Percentiles rank a stretch among this genome's conserved stretches.
These are phyloP conservation scores for Rubroboletus pulcherrimus DNA, from an alignment of 768 basidiomycete species.

Conservation along the genomic window DNA sequence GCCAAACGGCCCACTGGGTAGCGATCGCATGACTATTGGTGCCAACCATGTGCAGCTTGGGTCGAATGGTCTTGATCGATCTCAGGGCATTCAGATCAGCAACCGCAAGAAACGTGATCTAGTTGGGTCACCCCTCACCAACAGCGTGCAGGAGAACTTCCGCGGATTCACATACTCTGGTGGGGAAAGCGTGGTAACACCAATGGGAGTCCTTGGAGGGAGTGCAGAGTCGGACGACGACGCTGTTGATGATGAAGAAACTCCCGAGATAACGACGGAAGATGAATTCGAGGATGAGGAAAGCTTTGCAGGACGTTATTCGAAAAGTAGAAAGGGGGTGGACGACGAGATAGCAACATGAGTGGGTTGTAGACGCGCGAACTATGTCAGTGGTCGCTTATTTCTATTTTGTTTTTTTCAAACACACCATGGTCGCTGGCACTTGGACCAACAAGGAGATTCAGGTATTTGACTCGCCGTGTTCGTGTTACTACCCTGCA, in stretches of 20 bases:
- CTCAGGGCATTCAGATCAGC: slow-evolving; percentile 49
- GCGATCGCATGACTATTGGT: slow-evolving; percentile 37
- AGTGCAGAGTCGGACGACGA: slow-evolving; percentile 33
- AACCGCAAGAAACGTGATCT: slow-evolving; percentile 43
- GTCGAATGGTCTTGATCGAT: slow-evolving; percentile 14
- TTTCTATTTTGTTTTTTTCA: slow-evolving; percentile 1
- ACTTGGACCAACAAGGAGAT: slow-evolving; percentile 22
- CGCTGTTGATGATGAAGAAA: slow-evolving; percentile 50
- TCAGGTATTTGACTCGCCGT: slow-evolving; percentile 13
- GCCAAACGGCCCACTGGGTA: slow-evolving; percentile 77
- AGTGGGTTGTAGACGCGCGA: slow-evolving; percentile 13
- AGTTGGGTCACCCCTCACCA: slow-evolving; percentile 73
- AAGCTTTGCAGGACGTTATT: slow-evolving; percentile 67
- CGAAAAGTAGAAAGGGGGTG: slow-evolving; percentile 48
- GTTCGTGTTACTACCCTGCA: slow-evolving; percentile 6
- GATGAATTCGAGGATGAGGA: slow-evolving; percentile 72
- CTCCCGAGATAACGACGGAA: slow-evolving; percentile 53
- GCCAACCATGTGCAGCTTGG: slow-evolving; percentile 13
- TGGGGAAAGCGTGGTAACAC: slow-evolving; percentile 57
- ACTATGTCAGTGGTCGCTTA: slow-evolving; percentile 10
- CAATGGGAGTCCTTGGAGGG: slow-evolving; percentile 39
- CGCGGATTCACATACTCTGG: slow-evolving; percentile 89
- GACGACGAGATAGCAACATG: slow-evolving; percentile 34
- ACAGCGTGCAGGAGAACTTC: slow-evolving; percentile 94
- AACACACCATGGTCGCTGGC: slow-evolving; percentile 5